phyloP scores from a whole-genome alignment of 2,329 filamentous ascomycete genomes.

The Coniochaeta ligniaria region DNA sequence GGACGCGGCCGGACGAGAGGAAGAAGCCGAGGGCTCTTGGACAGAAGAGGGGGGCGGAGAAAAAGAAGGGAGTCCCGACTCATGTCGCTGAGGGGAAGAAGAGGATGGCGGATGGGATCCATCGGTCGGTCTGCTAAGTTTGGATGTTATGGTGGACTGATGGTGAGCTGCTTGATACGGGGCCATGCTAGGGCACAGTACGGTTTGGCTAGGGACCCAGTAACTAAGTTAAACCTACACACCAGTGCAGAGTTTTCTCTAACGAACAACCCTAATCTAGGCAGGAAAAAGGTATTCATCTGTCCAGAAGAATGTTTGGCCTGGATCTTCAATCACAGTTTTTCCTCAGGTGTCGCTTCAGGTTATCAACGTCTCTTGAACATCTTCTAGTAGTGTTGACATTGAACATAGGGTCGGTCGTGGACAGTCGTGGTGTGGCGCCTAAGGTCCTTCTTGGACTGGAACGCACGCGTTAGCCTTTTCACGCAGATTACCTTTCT shows the following conservation, averaged over 20 bases:
- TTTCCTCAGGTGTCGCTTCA: not conserved
- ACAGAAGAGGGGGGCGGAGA: slow-evolving; percentile 2
- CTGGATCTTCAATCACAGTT: too few species aligned
- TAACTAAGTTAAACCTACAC: too few species aligned
- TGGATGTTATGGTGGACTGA: too few species aligned
- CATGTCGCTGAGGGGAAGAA: slow-evolving; percentile 5
- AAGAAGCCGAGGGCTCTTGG: not conserved
- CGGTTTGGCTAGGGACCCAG: too few species aligned
- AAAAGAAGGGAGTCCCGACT: not conserved
- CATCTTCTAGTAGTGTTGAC: not conserved
- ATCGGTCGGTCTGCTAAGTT: slow-evolving; percentile 16
- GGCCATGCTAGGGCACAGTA: too few species aligned
- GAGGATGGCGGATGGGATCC: slow-evolving; percentile 18
- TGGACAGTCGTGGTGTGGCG: not conserved
- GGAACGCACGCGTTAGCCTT: not conserved
- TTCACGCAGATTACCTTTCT: not conserved
- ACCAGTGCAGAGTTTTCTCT: too few species aligned
- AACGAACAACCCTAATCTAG: too few species aligned
- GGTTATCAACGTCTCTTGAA: slow-evolving; percentile 1
- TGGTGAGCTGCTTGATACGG: too few species aligned
- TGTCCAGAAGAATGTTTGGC: too few species aligned
- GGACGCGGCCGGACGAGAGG: slow-evolving; percentile 6
- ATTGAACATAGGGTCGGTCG: not conserved
- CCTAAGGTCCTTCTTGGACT: not conserved
- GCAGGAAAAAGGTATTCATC: too few species aligned